Evolutionary conservation across 2,329 filamentous ascomycete species (phyloP).

Genomic region (Monilinia aucupariae): DNA sequence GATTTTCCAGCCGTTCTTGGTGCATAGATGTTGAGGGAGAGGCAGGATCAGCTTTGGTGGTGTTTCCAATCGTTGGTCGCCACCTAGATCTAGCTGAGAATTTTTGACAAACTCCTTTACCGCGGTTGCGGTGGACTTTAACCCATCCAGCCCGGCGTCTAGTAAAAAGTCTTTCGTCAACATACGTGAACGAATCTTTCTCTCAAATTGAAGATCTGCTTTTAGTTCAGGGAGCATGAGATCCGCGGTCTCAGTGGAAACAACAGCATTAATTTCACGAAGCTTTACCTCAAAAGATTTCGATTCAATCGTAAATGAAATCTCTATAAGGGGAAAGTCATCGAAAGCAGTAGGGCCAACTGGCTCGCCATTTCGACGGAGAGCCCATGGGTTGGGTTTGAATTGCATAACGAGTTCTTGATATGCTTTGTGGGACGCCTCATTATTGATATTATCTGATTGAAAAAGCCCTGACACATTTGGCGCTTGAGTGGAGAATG

Average conservation of each 20-base stretch:
- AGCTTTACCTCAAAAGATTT: conserved; percentile 20
- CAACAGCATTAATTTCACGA: conserved; percentile 25
- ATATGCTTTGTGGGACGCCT: background rate
- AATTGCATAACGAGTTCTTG: conserved; percentile 28
- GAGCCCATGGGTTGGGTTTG: conserved; percentile 31
- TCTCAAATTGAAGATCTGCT: conserved; percentile 34
- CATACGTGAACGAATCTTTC: conserved; percentile 25
- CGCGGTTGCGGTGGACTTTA: conserved; percentile 8
- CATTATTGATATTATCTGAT: background rate
- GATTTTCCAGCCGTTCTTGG: background rate
- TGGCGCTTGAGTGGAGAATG: conserved; percentile 27
- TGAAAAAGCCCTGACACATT: conserved; percentile 25
- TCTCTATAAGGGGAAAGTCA: conserved; percentile 32
- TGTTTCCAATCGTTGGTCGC: conserved; percentile 23
- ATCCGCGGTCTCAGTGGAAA: conserved; percentile 25
- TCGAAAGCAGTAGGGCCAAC: conserved; percentile 25
- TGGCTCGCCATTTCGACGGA: conserved; percentile 1
- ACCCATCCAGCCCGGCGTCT: background rate
- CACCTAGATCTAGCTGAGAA: conserved; percentile 22
- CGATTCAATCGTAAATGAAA: conserved; percentile 26
- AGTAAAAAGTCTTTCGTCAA: background rate
- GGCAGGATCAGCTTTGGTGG: conserved; percentile 29
- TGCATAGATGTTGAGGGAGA: conserved; percentile 28
- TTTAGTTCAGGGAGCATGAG: conserved; percentile 33
- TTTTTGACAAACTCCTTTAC: conserved; percentile 25